Evolutionary conservation across 495 filamentous ascomycete species (phyloP), one percentile per base, ranked within the genome.

Genomic region (Aspergillus egyptiacus): DNA sequence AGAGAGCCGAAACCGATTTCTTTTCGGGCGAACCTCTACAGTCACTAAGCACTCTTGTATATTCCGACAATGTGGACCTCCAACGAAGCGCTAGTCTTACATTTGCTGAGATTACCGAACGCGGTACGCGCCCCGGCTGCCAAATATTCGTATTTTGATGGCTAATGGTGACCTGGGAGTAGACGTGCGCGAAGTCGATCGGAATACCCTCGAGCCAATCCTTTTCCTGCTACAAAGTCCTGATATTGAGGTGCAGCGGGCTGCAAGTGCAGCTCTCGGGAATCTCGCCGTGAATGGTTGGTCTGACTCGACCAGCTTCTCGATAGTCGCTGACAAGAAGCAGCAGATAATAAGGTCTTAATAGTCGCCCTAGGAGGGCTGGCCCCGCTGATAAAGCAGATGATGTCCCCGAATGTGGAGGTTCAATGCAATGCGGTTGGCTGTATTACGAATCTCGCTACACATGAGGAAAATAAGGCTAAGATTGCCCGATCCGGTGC

Each of bases 391-490:
- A 98, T 98, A 70, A 84, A 87, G 38, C 94, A 97, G 68, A 98
- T 98, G 93, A 89, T 89, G 76, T 96, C 91, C 32, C 81, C 84
- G n/a, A 98, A 98, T 58, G 93, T 98, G 53, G 93, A 98, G 67
- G 93, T 98, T 25, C 93, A 97, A 66, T 98, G 93, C 77, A 98
- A 98, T 64, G 93, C 93, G 27, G 93, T 98, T 40, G 93, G 93
- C 33, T 98, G 93, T 70, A 97, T 98, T 59, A 98, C 93, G 4
- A 98, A 98, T 61, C 68, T 98, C 23, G 93, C 93, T 50, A 98
- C 93, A 1, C 93, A 98, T 60, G 93, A 98, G 69, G 93, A 97
- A 46, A 98, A 98, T 70, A 98, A 98, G 73, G 89, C 94, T 33
- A 96, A 94, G 69, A 98, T 98, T 59, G 94, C 93, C 54, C 82